Evolutionary conservation across 2,329 filamentous ascomycete species (phyloP), one percentile per base, ranked within the genome.

Genomic region (Paraphoma chrysanthemicola): DNA sequence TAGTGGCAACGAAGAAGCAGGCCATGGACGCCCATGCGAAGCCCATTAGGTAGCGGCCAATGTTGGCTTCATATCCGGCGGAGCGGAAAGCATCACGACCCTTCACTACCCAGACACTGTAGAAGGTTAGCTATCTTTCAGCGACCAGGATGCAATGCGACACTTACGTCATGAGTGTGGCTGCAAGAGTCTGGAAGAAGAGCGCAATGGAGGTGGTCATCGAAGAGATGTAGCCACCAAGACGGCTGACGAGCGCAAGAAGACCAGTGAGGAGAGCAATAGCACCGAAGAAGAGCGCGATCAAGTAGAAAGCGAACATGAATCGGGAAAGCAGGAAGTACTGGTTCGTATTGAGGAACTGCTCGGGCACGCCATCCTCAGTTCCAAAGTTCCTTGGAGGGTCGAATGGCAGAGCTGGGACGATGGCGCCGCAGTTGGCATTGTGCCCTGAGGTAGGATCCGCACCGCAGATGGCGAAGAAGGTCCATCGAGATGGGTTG

Each of bases 321-420:
- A 97, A 97, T 41, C 94, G 87, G 80, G 92, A 96, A 73, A 95
- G 84, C 79, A 93, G 92, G 80, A 85, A 98, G 82, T 88, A 96
- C 60, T 82, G 86, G 65, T 87, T 82, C 9, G 80, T 78, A 38
- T 82, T 82, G 51, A 86, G 73, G 62, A 90, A 87, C 31, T 77
- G 68, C 31, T 71, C 45, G 1, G 87, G 87, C 1, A 89, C 77
- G 56, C 83, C 83, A 1, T 69, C 61, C 2, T 76, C 77, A 17
- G 84, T 87, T 66, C 78, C 80, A 70, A 88, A 95, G 76, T 88
- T 90, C 41, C 78, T 77, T 12, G 82, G 79, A 12, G 86, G 86
- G 65, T 83, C 91, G 83, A 82, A 95, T 72, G 78, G 92, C 79
- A 74, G 89, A 69, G 77, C 85, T 0, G 88, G 90, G 16, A 86